Evolutionary conservation across 78 protist genomes (phyloP).

Genomic region (slime mould (Dictyostelium discoideum)): DNA sequence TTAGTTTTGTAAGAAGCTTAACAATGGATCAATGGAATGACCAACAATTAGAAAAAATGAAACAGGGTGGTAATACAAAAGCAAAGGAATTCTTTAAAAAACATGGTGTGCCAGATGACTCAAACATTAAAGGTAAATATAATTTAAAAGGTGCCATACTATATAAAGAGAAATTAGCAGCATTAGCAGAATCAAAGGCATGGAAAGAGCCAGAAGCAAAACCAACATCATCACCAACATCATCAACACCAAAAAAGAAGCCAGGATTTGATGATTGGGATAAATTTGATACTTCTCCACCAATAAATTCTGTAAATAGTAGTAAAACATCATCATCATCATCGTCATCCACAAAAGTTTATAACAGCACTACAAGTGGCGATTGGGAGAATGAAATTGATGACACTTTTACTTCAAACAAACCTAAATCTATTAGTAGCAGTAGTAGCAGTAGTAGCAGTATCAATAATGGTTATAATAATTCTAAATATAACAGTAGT

Average conservation of each 20-base stretch:
- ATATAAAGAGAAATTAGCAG: constrained; percentile 60
- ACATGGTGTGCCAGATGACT: constrained; percentile 81
- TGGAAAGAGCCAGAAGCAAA: constrained; percentile 69
- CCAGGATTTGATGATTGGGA: constrained; percentile 33
- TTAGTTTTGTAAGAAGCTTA: constrained; percentile 77
- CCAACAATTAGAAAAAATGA: constrained; percentile 75
- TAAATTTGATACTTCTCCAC: constrained; percentile 1
- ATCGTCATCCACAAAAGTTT: not conserved
- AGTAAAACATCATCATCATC: not conserved
- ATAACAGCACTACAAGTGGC: not conserved
- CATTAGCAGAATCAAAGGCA: constrained; percentile 43
- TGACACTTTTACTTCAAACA: not conserved
- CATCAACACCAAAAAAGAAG: not conserved
- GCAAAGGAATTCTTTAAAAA: constrained; percentile 77
- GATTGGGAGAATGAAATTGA: not conserved
- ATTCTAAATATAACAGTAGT: not conserved
- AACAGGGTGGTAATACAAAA: constrained; percentile 78
- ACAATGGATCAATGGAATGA: constrained; percentile 83
- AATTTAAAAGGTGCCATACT: constrained; percentile 32
- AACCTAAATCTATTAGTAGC: not conserved
- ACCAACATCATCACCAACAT: not conserved
- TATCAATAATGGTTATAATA: too few species aligned
- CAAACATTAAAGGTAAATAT: constrained; percentile 47
- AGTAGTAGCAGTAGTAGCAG: not conserved
- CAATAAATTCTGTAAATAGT: not conserved